Base-by-base conservation (phyloP, 2,329 filamentous ascomycete species). In the Aotearoamyces nothofagi region DNA sequence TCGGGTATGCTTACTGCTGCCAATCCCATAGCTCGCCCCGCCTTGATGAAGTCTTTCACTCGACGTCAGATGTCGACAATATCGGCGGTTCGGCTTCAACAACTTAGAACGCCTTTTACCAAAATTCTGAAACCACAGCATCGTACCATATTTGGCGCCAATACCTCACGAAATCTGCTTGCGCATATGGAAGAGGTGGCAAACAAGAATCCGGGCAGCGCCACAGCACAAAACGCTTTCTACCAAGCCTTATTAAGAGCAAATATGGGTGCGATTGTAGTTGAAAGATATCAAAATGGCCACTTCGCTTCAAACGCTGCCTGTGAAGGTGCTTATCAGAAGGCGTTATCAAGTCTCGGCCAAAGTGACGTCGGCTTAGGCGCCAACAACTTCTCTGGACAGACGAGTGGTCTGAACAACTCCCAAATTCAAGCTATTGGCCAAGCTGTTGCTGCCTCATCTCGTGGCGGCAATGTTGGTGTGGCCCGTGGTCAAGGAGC, bases 181-280 rank as follows among this genome's bases (percentile, higher is more conserved):
- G 83, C 84, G 17, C 79, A 82, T 40, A 68, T 86, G 42, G 90
- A 98, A 56, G 78, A 86, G 51, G 78, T 80, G 14, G 92, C 90
- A 20, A 98, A 96, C 56, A 79, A 83, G 53, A 92, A 93, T 45
- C 83, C 90, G 2, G 69, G 63, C 34, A 96, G 83, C 52, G 78
- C 84, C 15, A 79, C 78, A 24, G 76, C 84, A 12, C 90, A 98
- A 52, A 90, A 87, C 51, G 78, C 81, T 10, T 94, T 98, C 52
- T 98, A 98, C 51, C 78, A 87, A 49, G 77, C 86, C 25, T 69
- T 98, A 9, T 64, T 94, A 31, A 79, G 80, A 49, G 84, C 87
- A 29, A 90, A 92, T 46, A 86, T 94, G 79, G 82, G 87, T 11
- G 78, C 84, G 29, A 92, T 98, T 38, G 62, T 98, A 32, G 69